Evolutionary conservation across 805 yeast genomes (phyloP).

Genomic region (Metschnikowia reukaufii): DNA sequence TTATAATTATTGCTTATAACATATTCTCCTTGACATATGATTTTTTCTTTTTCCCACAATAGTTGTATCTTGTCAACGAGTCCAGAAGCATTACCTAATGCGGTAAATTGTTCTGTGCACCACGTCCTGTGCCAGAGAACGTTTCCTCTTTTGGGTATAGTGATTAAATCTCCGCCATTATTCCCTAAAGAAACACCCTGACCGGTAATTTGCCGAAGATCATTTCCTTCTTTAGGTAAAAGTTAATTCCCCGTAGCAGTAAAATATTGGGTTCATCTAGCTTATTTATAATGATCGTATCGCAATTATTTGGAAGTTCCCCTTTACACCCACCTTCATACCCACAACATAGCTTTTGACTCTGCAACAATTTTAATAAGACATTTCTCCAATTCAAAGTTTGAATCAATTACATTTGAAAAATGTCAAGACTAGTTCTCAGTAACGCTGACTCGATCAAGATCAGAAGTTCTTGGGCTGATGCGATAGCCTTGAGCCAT

Average conservation of each 20-base stretch:
- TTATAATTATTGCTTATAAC: no score
- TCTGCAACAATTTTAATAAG: not conserved
- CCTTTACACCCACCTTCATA: not conserved
- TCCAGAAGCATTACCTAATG: not conserved
- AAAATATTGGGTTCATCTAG: not conserved
- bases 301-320: not conserved
- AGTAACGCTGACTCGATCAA: conserved; percentile 19
- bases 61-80: not conserved
- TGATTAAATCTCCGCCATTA: not conserved
- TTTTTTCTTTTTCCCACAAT: not conserved
- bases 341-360: not conserved
- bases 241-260: not conserved
- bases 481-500: conserved; percentile 28
- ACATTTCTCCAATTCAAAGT: not conserved
- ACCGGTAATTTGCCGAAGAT: not conserved
- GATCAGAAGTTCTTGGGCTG: conserved; percentile 36
- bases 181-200: not conserved
- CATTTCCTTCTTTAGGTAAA: not conserved
- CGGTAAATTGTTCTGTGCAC: conserved; percentile 1
- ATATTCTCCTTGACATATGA: not conserved
- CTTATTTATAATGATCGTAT: not conserved
- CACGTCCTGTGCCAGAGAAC: not conserved
- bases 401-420: not conserved
- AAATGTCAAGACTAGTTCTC: conserved; percentile 14
- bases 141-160: conserved; percentile 7